A percentile compares a stretch with the other conserved stretches of the same genome.
phyloP scores from a whole-genome alignment of 2,329 filamentous ascomycete genomes.

The Fusarium sp. region DNA sequence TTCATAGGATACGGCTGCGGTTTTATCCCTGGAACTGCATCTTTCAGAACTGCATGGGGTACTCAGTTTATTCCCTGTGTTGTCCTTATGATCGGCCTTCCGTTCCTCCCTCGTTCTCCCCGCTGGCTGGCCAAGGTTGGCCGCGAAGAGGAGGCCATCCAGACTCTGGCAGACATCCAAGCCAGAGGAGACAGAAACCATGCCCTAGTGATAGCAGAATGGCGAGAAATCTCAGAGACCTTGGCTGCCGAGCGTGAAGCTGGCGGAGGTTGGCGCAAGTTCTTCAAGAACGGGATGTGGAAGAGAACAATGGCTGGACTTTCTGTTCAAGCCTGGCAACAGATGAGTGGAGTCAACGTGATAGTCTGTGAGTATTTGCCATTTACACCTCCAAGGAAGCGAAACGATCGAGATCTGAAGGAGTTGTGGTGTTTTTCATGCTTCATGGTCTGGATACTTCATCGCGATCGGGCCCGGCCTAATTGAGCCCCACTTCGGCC shows the following conservation, averaged over 20 bases:
- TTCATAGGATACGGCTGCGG: slow-evolving; percentile 73
- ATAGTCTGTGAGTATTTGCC: slow-evolving; percentile 53
- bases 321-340: slow-evolving; percentile 59
- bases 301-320: slow-evolving; percentile 22
- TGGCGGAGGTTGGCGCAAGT: slow-evolving; percentile 14
- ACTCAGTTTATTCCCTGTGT: slow-evolving; percentile 71
- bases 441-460: background rate
- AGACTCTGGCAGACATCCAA: slow-evolving; percentile 66
- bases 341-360: slow-evolving; percentile 62
- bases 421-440: background rate
- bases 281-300: slow-evolving; percentile 28
- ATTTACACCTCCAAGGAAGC: background rate
- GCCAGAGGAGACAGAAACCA: slow-evolving; percentile 63
- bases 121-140: slow-evolving; percentile 72
- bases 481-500: background rate
- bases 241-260: slow-evolving; percentile 13
- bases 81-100: slow-evolving; percentile 65
- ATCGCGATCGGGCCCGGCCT: background rate
- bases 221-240: slow-evolving; percentile 59
- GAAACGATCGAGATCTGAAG: background rate
- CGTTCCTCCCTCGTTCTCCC: slow-evolving; percentile 69
- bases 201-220: slow-evolving; percentile 66
- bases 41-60: slow-evolving; percentile 74
- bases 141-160: slow-evolving; percentile 64
- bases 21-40: slow-evolving; percentile 65